A percentile compares a stretch with the other conserved stretches of the same genome.
These are phyloP conservation scores for Botrytis pseudocinerea DNA, from an alignment of 2,329 filamentous ascomycete species.

Conservation along the genomic window DNA sequence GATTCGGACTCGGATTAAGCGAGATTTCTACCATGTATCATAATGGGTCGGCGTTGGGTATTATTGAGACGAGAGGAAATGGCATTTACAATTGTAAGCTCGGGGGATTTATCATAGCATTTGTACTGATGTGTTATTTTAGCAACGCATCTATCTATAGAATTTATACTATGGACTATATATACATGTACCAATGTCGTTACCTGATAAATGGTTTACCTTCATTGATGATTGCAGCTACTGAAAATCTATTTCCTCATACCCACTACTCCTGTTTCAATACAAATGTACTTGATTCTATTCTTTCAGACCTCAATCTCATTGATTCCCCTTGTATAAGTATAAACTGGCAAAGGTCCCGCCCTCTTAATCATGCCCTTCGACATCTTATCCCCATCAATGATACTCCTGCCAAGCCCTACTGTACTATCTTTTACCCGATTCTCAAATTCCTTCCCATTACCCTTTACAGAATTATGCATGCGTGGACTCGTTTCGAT, in stretches of 20 bases:
- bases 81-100: slow-evolving; percentile 3
- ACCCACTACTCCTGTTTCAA: neutral
- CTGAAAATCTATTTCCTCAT: neutral
- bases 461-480: neutral
- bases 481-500: neutral
- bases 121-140: neutral
- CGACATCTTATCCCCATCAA: neutral
- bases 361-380: neutral
- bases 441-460: slow-evolving; percentile 19
- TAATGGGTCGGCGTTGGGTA: slow-evolving; percentile 25
- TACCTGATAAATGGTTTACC: neutral
- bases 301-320: neutral
- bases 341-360: neutral
- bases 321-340: neutral
- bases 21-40: slow-evolving; percentile 25
- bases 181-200: neutral
- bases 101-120: neutral
- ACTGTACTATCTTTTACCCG: slow-evolving; percentile 18
- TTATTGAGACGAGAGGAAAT: slow-evolving; percentile 9
- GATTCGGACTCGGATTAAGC: slow-evolving; percentile 13
- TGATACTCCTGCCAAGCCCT: slow-evolving; percentile 10
- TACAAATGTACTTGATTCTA: neutral
- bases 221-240: neutral
- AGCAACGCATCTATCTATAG: slow-evolving; percentile 19
- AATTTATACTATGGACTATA: slow-evolving; percentile 8